phyloP scores from a whole-genome alignment of 148 eudicot species.

The Rhododendron mucronatum region DNA sequence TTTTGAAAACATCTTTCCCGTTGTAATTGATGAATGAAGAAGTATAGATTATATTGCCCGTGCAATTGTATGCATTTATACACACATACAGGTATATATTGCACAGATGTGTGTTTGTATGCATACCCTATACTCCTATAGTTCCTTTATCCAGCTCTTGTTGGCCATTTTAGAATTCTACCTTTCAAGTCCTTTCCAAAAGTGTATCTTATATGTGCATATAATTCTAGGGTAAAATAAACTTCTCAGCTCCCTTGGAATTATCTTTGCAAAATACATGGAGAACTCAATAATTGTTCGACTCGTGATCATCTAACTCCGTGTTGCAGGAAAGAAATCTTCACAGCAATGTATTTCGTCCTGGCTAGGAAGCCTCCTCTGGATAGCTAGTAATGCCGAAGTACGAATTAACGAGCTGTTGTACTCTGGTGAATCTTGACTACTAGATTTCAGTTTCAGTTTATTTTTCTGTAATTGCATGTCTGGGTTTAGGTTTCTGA shows the following conservation, averaged over 20 bases:
- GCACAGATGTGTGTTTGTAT: background rate
- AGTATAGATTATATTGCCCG: background rate
- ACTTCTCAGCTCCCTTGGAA: background rate
- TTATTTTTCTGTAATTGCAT: background rate
- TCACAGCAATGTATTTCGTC: conserved; percentile 88
- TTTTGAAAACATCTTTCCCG: background rate
- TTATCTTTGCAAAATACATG: background rate
- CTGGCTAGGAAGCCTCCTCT: conserved; percentile 63
- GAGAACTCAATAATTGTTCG: background rate
- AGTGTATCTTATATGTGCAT: background rate
- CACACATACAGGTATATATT: background rate
- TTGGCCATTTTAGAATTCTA: background rate
- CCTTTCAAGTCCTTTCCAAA: background rate
- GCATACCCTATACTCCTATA: background rate
- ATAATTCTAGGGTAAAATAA: background rate
- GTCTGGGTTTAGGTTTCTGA: background rate
- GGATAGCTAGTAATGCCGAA: background rate
- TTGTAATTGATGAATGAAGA: background rate
- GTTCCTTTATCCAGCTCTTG: background rate
- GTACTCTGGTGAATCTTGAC: background rate
- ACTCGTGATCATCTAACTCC: background rate
- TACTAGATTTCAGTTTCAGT: background rate
- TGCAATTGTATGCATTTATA: background rate
- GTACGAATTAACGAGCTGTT: background rate
- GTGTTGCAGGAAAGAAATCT: conserved; percentile 72